A percentile compares a stretch with the other conserved stretches of the same genome.
phyloP scores from a whole-genome alignment of 345 rosid species.

The Murraya paniculata region DNA sequence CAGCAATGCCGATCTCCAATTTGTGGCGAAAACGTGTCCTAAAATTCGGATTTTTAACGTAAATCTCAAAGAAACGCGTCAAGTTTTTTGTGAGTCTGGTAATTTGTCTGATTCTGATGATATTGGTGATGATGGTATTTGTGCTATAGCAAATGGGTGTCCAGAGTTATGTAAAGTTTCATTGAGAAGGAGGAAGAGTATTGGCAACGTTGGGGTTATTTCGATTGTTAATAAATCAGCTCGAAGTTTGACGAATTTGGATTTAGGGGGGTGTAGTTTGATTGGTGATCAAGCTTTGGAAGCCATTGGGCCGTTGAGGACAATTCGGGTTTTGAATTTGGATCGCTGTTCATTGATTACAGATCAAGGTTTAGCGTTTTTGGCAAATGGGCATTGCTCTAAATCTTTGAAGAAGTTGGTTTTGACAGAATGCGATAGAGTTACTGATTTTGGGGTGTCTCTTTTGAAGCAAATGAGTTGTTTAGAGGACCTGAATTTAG shows the following conservation, averaged over 20 bases:
- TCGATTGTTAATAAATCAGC: slow-evolving; percentile 19
- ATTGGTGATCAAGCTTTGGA: slow-evolving; percentile 34
- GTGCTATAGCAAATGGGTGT: slow-evolving; percentile 35
- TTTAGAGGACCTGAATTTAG: slow-evolving; percentile 48
- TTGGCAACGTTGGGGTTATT: slow-evolving; percentile 32
- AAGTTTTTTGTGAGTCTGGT: slow-evolving; percentile 3
- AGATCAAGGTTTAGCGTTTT: slow-evolving; percentile 29
- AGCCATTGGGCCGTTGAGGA: slow-evolving; percentile 21
- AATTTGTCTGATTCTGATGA: not conserved
- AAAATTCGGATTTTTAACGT: slow-evolving; percentile 30
- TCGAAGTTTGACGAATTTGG: slow-evolving; percentile 28
- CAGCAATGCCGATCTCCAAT: slow-evolving; percentile 29
- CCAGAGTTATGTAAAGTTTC: slow-evolving; percentile 20
- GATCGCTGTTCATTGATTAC: slow-evolving; percentile 38
- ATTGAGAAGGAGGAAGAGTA: slow-evolving; percentile 33
- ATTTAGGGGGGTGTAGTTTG: slow-evolving; percentile 39
- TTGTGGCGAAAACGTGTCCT: slow-evolving; percentile 35
- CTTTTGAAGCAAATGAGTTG: slow-evolving; percentile 28
- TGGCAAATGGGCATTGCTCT: slow-evolving; percentile 33
- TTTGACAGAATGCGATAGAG: slow-evolving; percentile 37
- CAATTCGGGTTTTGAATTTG: slow-evolving; percentile 33
- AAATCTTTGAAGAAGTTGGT: slow-evolving; percentile 33
- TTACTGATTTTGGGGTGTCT: slow-evolving; percentile 39
- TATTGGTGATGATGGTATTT: slow-evolving; percentile 33
- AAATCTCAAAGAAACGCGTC: slow-evolving; percentile 13